A percentile compares a stretch with the other conserved stretches of the same genome.
Conservation (phyloP, 108 stramenopile species). For the Fragilaria crotonensis region DNA sequence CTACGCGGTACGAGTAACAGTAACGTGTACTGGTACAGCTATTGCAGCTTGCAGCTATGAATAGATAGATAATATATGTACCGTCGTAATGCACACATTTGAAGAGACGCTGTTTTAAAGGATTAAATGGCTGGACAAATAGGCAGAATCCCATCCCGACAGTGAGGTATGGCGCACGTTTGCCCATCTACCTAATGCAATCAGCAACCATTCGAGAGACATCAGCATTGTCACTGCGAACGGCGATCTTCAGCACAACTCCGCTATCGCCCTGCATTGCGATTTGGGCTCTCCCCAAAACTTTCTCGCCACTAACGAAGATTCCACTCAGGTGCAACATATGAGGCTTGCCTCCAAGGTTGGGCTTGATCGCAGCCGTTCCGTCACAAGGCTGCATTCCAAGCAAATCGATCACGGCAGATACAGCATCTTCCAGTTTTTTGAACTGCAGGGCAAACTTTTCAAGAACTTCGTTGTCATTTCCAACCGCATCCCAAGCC, state of each 20-base stretch:
- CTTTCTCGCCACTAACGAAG: constrained; percentile 72
- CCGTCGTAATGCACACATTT: too few species aligned
- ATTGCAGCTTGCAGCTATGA: too few species aligned
- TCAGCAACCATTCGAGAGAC: constrained; percentile 81
- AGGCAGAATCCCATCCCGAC: too few species aligned
- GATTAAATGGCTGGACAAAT: too few species aligned
- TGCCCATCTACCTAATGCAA: constrained; percentile 76
- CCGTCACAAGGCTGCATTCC: constrained; percentile 94
- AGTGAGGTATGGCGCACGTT: too few species aligned
- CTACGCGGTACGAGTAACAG: too few species aligned
- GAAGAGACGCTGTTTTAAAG: too few species aligned
- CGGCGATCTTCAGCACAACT: constrained; percentile 86
- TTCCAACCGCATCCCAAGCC: constrained; percentile 78
- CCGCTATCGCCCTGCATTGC: constrained; percentile 56
- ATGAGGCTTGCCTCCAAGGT: constrained; percentile 66
- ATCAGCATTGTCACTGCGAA: constrained; percentile 62
- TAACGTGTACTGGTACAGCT: too few species aligned
- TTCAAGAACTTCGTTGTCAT: constrained; percentile 82
- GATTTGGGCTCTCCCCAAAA: constrained; percentile 83
- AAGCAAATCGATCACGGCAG: constrained; percentile 73
- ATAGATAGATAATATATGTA: too few species aligned
- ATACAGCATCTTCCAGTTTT: constrained; percentile 77
- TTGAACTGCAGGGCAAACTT: constrained; percentile 90
- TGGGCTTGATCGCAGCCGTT: constrained; percentile 52
- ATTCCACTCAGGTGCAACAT: constrained; percentile 87